phyloP scores from a whole-genome alignment of 208 protist species.

The Crithidia sp. region DNA sequence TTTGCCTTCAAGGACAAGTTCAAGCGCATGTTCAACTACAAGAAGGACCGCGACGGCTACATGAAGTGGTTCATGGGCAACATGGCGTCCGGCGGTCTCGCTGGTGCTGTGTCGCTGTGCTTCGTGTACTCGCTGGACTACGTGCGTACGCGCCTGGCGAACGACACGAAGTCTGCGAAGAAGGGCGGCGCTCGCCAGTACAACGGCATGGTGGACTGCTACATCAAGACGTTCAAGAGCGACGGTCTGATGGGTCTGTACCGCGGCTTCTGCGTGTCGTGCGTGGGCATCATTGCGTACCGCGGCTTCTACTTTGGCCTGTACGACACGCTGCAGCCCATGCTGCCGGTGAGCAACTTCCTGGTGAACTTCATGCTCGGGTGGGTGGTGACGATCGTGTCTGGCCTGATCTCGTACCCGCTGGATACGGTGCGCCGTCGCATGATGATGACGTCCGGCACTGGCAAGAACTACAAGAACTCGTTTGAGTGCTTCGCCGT shows the following conservation, averaged over 20 bases:
- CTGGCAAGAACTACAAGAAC: constrained; percentile 73
- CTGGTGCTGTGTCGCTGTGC: constrained; percentile 94
- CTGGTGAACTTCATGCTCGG: constrained; percentile 77
- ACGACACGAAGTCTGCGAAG: constrained; percentile 90
- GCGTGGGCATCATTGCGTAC: constrained; percentile 96
- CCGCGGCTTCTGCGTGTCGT: constrained; percentile 96
- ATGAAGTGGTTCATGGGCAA: constrained; percentile 93
- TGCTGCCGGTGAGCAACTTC: constrained; percentile 75
- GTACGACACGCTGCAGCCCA: constrained; percentile 90
- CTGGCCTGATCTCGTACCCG: constrained; percentile 93
- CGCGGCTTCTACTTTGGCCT: constrained; percentile 97
- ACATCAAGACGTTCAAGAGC: constrained; percentile 90
- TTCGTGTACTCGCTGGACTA: constrained; percentile 98
- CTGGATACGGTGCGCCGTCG: constrained; percentile 98
- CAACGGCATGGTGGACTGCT: constrained; percentile 95
- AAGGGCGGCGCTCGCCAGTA: constrained; percentile 93
- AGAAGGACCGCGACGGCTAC: constrained; percentile 80
- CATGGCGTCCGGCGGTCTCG: constrained; percentile 96
- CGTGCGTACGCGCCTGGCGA: constrained; percentile 96
- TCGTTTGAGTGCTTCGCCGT: constrained; percentile 70
- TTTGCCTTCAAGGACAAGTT: constrained; percentile 98
- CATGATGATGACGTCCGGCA: constrained; percentile 95
- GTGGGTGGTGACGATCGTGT: constrained; percentile 73
- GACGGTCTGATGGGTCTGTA: constrained; percentile 92
- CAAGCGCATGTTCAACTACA: constrained; percentile 95